Base-by-base conservation (phyloP, 306 rosid genomes). In the Lathyrus sativus region DNA sequence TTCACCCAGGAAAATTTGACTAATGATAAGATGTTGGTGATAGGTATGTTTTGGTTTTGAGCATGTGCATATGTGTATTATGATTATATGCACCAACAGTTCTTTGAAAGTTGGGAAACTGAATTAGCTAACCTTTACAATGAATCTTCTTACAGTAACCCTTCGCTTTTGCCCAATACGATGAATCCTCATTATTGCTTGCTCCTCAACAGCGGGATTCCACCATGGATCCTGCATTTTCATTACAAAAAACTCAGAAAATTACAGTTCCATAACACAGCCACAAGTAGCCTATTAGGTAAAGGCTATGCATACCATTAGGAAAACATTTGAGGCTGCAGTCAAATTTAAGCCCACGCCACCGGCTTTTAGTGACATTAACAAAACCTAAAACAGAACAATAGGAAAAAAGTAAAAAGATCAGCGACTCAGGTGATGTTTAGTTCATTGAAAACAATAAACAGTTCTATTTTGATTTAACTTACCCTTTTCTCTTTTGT, bases 191-290 rank as follows among this genome's bases (percentile, higher is more conserved):
- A 92, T 92, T 26, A 84, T 89, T 70, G 96, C 98, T 71, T 92
- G 96, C 78, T 89, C 98, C 80, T 91, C 95, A 22, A 92, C 95
- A 8, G 98, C 96, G 33, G 98, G 98, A 86, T 92, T 92, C 98
- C 96, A 92, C 96, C 95, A 87, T 59, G 98, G 98, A 78, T 92
- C 98, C 98, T 89, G 50, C 7, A 74, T 22, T 66, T 42, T 37
- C 42, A 78, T 41, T 13, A 54, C 17, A 71, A 1, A 22, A 57
- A 18, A 6, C 5, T 22, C 56, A 17, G 29, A 55, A 59, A 19
- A 67, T 65, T 46, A 10, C 7, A 22, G 13, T 50, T 56, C 19
- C 58, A 22, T 55, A 43, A 7, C 58, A 28, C 60, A 35, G n/a
- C 6, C 38, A 28, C 17, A 56, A 12, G 18, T 49, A 19, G 15